Evolutionary conservation across 108 stramenopile species (phyloP), one percentile per base, ranked within the genome.

Genomic region (Cyclotella cryptica): DNA sequence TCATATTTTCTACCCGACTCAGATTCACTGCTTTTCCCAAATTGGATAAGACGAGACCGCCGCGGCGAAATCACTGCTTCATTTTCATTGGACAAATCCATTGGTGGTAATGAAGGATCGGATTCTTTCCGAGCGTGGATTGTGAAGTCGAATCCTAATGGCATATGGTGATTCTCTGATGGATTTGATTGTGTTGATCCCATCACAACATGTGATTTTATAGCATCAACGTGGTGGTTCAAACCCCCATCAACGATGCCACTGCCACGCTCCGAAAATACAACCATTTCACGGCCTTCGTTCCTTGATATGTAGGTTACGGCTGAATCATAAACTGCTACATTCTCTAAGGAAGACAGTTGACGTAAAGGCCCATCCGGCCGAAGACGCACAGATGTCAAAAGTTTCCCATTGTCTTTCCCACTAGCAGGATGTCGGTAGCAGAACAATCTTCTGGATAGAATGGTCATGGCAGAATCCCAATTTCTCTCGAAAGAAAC

Each of bases 311-410:
- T 79, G 71, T 79, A 90, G n/a, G 93, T 91, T 1, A 84, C 85
- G 5, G 90, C 93, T 28, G 89, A 89, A 78, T 92, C 93, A 66
- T 90, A 94, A 2, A 89, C 68, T 12, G 89, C 81, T 29, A 88
- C 74, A 18, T 82, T 77, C 71, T 94, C 90, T 7, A 80, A 75
- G 64, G 85, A 63, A 27, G 88, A 89, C 57, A 94, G 73, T 12
- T 69, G 46, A 66, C 86, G 83, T 28, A 80, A 55, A 9, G 91
- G 91, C 42, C 88, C 84, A 55, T 81, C 84, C 0, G 90, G 93
- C 27, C 91, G 84, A 24, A 92, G 64, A 29, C 88, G 70, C 42
- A 93, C 64, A 22, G 70, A 77, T 66, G 62, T 78, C 18, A 93
- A 61, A 39, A 91, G 79, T 53, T 35, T 10, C 24, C 64, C 57